Base-by-base conservation (phyloP, 2,329 filamentous ascomycete genomes). In the Aspergillus proliferans region DNA sequence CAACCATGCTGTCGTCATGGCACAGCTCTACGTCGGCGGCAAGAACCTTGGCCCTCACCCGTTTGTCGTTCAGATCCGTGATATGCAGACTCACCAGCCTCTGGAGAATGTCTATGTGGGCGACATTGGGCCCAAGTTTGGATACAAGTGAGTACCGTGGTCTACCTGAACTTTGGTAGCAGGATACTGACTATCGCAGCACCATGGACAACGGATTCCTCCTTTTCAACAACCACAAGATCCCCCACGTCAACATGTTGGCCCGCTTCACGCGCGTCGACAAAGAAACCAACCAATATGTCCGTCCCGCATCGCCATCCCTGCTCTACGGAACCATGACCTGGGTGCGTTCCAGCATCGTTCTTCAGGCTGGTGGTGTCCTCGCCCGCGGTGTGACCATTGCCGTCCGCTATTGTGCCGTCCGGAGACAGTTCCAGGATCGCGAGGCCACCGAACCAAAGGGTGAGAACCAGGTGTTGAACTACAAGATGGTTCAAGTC, bases 121-220 rank as follows among this genome's bases (percentile, higher is more conserved):
- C 42, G 87, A 91, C 56, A 89, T 91, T 66, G 87, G 87, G 1
- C 86, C 87, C 47, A 90, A 90, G 67, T 86, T 87, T 55, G 85
- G 85, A 8, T 88, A 87, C 72, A 87, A 87, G 70, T 73, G 49
- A 66, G 70, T 64, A 8, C 4, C 22, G 22, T 4, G 4, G 22
- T 22, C 22, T 22, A 22, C 4, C 22, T 22, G 22, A 22, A 4
- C 22, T 22, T 22, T 22, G 22, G 22, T 22, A 22, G 22, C 5
- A 22, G 22, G 14, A 14, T 9, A 8, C 47, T 59, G 38, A 58
- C 51, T n/a, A 14, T 1, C 18, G 42, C 51, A 75, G 71, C 68
- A 87, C 84, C 47, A 88, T 88, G 86, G 87, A 90, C 66, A 91
- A 90, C 58, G 87, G 87, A 1, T 90, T 87, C 74, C 71, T 89